Conservation (phyloP, 1,284 basidiomycete species). For the Malassezia sympodialis region DNA sequence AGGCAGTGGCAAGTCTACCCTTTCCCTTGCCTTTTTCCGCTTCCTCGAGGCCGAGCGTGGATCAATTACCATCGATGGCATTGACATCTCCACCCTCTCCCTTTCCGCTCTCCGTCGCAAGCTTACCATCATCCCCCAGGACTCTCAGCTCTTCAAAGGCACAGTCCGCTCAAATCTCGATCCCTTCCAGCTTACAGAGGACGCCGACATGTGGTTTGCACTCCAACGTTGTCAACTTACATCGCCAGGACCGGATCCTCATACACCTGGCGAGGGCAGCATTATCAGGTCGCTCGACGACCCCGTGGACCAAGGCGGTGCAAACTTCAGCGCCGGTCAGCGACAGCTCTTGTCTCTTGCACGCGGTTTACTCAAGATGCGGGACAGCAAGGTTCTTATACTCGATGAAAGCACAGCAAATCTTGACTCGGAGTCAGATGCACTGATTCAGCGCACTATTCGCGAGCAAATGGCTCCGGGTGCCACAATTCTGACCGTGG, state of each 20-base stretch:
- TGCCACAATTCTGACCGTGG: conserved; percentile 54
- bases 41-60: conserved; percentile 76
- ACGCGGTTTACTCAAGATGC: conserved; percentile 52
- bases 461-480: conserved; percentile 48
- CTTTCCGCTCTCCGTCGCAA: conserved; percentile 71
- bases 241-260: conserved; percentile 1
- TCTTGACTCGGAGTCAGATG: conserved; percentile 50
- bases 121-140: conserved; percentile 81
- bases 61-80: conserved; percentile 71
- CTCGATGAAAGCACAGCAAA: conserved; percentile 54
- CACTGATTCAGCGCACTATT: conserved; percentile 52
- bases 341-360: conserved; percentile 55
- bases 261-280: conserved; percentile 45
- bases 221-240: conserved; percentile 51
- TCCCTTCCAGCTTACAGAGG: conserved; percentile 64
- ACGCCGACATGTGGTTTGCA: conserved; percentile 56
- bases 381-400: conserved; percentile 53
- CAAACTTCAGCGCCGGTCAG: conserved; percentile 53
- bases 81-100: conserved; percentile 78
- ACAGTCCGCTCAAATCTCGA: conserved; percentile 49
- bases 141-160: conserved; percentile 52
- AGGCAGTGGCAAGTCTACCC: conserved; percentile 74
- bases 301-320: conserved; percentile 52
- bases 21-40: conserved; percentile 87
- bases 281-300: conserved; percentile 52